Evolutionary conservation across 768 basidiomycete species (phyloP), one percentile per base, ranked within the genome.

Genomic region (Termitomyces sp.): DNA sequence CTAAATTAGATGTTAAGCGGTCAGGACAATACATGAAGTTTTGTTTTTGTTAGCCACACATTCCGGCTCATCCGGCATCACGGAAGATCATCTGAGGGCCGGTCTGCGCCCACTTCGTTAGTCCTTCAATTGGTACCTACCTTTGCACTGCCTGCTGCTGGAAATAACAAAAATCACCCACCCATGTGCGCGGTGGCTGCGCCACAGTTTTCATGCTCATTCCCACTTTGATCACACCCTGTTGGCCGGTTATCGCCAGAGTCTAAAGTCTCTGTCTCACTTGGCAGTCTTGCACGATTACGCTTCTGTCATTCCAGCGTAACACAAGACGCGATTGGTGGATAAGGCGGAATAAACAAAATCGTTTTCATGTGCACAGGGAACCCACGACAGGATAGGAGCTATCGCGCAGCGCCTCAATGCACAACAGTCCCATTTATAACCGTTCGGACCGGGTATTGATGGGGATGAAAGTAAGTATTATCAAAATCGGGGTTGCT

Each of bases 171-270:
- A 26, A 48, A 49, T 53, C n/a, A 7, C 12, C 5, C 6, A n/a
- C 1, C 16, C 12, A 5, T n/a, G 26, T 16, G 36, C 3, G 4
- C 20, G 7, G 26, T 48, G 54, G 35, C 54, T 63, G 57, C 59
- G 62, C 62, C 62, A 63, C 62, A 63, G 45, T 56, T 26, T 46
- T 30, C 16, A n/a, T 40, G 40, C 18, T 24, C 36, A 53, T 53
- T 38, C 32, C 24, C 16, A n/a, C 32, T 20, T n/a, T 42, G 26
- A 26, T 42, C 24, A 30, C 26, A n/a, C 12, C 13, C 7, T 28
- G 13, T 13, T 13, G 13, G n/a, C n/a, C 26, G 13, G 18, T n/a
- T 9, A 8, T 3, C 18, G 5, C 5, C n/a, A 42, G n/a, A 38
- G 16, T 24, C 1, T 8, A 24, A 51, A 35, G 18, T n/a, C 33